A percentile compares a stretch with the other conserved stretches of the same genome.
These are phyloP conservation scores for Ormosia emarginata DNA, from an alignment of 306 rosid genomes.

Conservation along the genomic window DNA sequence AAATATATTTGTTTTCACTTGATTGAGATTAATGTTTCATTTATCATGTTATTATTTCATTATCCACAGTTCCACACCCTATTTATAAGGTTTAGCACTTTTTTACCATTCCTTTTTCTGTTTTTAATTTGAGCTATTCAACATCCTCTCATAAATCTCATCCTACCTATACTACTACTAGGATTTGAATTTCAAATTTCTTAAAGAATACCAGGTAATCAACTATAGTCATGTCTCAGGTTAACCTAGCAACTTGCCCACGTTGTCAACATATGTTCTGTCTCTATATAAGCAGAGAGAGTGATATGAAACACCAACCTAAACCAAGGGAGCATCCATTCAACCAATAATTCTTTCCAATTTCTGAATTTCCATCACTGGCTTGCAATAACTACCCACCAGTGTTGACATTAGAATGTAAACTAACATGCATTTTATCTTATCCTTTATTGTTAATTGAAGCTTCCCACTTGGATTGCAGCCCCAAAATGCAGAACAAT, in stretches of 20 bases:
- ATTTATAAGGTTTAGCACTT: background rate
- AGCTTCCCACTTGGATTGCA: constrained; percentile 26
- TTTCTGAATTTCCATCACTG: too few species aligned
- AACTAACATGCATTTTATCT: background rate
- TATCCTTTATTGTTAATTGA: background rate
- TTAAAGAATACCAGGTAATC: background rate
- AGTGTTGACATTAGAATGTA: background rate
- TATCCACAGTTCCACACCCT: background rate
- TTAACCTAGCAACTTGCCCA: background rate
- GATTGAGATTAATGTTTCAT: background rate
- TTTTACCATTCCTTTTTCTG: background rate
- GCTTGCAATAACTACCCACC: background rate
- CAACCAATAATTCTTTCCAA: background rate
- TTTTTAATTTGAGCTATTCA: background rate
- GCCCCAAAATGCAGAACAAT: constrained; percentile 43
- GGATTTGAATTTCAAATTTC: background rate
- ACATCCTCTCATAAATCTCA: background rate
- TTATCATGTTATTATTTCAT: background rate
- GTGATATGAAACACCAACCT: background rate
- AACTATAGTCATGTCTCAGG: background rate
- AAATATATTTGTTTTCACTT: background rate
- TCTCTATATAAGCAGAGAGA: background rate
- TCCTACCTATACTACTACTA: background rate
- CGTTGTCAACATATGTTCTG: background rate
- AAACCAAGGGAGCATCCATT: background rate